Evolutionary conservation across 2,329 filamentous ascomycete species (phyloP).

Genomic region (Knufia petricola): DNA sequence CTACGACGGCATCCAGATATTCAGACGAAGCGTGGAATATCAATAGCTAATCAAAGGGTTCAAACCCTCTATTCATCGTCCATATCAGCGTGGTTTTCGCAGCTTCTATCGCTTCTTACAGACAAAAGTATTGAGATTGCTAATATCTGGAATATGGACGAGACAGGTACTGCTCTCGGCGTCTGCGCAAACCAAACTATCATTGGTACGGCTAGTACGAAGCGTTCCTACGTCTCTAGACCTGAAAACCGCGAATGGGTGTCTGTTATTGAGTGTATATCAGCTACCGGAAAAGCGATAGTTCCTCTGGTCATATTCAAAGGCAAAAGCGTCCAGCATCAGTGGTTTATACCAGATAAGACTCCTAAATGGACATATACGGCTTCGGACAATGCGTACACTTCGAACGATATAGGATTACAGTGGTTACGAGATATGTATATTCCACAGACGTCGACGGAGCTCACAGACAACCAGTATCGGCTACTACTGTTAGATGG

Average conservation of each 20-base stretch:
- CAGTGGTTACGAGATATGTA: slow-evolving; percentile 18
- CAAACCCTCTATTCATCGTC: slow-evolving; percentile 16
- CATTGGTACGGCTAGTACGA: slow-evolving; percentile 7
- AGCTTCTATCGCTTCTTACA: background rate
- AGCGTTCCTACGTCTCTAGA: slow-evolving; percentile 7
- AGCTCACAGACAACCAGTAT: background rate
- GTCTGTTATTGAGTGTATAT: slow-evolving; percentile 19
- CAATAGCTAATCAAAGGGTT: slow-evolving; percentile 16
- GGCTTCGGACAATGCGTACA: slow-evolving; percentile 20
- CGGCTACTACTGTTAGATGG: slow-evolving; percentile 19
- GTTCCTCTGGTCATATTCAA: slow-evolving; percentile 22
- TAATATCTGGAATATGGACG: slow-evolving; percentile 20
- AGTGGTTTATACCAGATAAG: slow-evolving; percentile 16
- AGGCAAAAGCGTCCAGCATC: slow-evolving; percentile 15
- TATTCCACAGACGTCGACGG: slow-evolving; percentile 11
- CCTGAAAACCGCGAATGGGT: slow-evolving; percentile 16
- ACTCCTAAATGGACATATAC: slow-evolving; percentile 17
- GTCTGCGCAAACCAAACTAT: slow-evolving; percentile 12
- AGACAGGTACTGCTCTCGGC: slow-evolving; percentile 13
- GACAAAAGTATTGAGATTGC: slow-evolving; percentile 12
- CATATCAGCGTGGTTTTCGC: slow-evolving; percentile 4
- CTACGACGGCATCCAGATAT: slow-evolving; percentile 19
- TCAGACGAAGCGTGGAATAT: slow-evolving; percentile 14
- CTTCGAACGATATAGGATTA: slow-evolving; percentile 15
- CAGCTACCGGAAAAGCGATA: slow-evolving; percentile 10